Conservation (phyloP, 306 rosid genomes). For the Citrullus amarus region DNA sequence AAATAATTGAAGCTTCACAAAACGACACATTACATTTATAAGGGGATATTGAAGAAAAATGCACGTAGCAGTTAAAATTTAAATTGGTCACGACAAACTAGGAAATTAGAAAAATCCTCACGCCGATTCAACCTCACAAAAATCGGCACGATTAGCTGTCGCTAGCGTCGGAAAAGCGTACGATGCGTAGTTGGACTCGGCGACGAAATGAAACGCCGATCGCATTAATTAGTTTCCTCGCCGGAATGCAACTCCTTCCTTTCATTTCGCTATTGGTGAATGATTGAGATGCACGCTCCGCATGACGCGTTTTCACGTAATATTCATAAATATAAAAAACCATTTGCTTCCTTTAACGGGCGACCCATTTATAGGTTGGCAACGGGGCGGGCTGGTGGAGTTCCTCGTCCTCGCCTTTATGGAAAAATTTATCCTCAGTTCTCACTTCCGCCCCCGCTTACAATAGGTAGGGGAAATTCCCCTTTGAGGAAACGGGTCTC, state of each 20-base stretch:
- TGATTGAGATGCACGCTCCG: too few species aligned
- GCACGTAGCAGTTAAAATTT: not conserved
- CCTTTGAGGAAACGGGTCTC: too few species aligned
- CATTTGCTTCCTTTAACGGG: too few species aligned
- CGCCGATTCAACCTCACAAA: not conserved
- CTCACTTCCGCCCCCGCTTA: too few species aligned
- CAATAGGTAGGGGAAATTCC: too few species aligned
- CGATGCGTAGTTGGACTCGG: not conserved
- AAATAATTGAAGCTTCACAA: not conserved
- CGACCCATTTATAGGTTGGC: too few species aligned
- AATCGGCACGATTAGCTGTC: slow-evolving; percentile 3
- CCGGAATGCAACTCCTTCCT: not conserved
- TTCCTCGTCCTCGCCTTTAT: too few species aligned
- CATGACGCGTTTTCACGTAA: too few species aligned
- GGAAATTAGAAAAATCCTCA: not conserved
- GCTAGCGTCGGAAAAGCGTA: slow-evolving; percentile 5
- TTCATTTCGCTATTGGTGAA: too few species aligned
- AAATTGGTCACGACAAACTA: not conserved
- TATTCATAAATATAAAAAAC: too few species aligned
- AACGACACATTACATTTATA: not conserved
- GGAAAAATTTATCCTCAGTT: too few species aligned
- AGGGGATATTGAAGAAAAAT: not conserved
- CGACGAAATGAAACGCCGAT: not conserved
- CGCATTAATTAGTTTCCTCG: slow-evolving; percentile 5
- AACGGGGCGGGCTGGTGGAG: too few species aligned